Conservation (phyloP, 495 filamentous ascomycete species). For the Aspergillus nidulans region DNA sequence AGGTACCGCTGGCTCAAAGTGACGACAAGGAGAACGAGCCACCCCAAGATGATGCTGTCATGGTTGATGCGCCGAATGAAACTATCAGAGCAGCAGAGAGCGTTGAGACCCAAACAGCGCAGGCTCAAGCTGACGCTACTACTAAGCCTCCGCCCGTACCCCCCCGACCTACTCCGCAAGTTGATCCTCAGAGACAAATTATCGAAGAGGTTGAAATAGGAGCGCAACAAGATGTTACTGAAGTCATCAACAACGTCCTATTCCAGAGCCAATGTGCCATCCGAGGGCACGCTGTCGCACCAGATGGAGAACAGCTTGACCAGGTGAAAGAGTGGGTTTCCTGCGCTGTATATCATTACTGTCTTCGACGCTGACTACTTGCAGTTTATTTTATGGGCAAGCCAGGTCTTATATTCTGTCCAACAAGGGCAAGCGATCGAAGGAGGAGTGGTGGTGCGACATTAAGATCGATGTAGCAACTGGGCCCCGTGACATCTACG, state of each 20-base stretch:
- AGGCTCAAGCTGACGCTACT: slow-evolving; percentile 15
- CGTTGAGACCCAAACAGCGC: slow-evolving; percentile 1
- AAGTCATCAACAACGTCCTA: slow-evolving; percentile 88
- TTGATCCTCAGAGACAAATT: slow-evolving; percentile 35
- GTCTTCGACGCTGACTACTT: slow-evolving; percentile 4
- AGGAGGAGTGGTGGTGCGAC: slow-evolving; percentile 57
- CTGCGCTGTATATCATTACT: not conserved
- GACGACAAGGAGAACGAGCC: slow-evolving; percentile 45
- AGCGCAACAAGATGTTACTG: slow-evolving; percentile 85
- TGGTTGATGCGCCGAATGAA: slow-evolving; percentile 14
- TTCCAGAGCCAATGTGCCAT: slow-evolving; percentile 89
- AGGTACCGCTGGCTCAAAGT: slow-evolving; percentile 18
- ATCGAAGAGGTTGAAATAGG: slow-evolving; percentile 57
- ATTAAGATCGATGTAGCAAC: slow-evolving; percentile 61
- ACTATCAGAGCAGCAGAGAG: slow-evolving; percentile 7
- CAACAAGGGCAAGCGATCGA: slow-evolving; percentile 38
- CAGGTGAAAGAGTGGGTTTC: slow-evolving; percentile 60
- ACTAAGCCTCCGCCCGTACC: slow-evolving; percentile 43
- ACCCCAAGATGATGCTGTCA: slow-evolving; percentile 18
- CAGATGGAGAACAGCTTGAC: slow-evolving; percentile 73
- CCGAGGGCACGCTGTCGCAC: slow-evolving; percentile 54
- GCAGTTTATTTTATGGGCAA: slow-evolving; percentile 58
- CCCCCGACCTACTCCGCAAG: slow-evolving; percentile 36
- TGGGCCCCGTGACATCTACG: slow-evolving; percentile 65
- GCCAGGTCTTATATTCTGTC: slow-evolving; percentile 51